Evolutionary conservation across 306 rosid species (phyloP), one percentile per base, ranked within the genome.

Genomic region (Prunus davidiana): DNA sequence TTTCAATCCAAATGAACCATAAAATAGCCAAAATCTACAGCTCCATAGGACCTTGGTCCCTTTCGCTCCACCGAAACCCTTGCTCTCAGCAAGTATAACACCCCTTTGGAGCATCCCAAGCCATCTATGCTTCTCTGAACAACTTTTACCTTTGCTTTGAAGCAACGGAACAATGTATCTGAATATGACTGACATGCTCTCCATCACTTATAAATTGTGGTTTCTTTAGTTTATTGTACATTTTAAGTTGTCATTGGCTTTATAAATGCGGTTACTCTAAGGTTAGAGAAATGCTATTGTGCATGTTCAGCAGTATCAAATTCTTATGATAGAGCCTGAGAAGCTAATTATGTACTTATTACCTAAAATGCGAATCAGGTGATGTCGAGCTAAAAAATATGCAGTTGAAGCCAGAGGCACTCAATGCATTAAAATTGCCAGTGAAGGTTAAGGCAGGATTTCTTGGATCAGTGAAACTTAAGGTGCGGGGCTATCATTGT

Each of bases 351-450:
- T 3, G 1, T 41, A 24, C 11, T 43, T 49, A 18, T 76, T 49
- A 10, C 27, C 60, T 63, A 57, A 72, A 69, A 79, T 78, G 41
- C 65, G 78, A 78, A 86, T 83, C 88, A 95, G 99, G 99, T 54
- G 90, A 95, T 88, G 99, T 95, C 67, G 99, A 92, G 97, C 93
- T 95, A 80, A 92, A 86, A 79, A 95, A 95, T 81, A 95, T 95
- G 99, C 99, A 95, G 92, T 81, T 95, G 80, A 95, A 95, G 89
- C 99, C 99, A 4, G 99, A 95, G 90, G 99, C 99, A 73, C 90
- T 95, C 49, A 95, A 92, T 86, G 97, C 93, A 66, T 86, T 95
- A 79, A 90, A 95, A 72, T 88, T 95, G 87, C 99, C 99, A 1
- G 97, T 95, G 82, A 95, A 92, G 90, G 99, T 95, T 79, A 95